Percentiles rank a stretch among this genome's conserved stretches.
Evolutionary conservation across 2,329 filamentous ascomycete genomes (phyloP).

Genomic region (Aspergillus ustus): DNA sequence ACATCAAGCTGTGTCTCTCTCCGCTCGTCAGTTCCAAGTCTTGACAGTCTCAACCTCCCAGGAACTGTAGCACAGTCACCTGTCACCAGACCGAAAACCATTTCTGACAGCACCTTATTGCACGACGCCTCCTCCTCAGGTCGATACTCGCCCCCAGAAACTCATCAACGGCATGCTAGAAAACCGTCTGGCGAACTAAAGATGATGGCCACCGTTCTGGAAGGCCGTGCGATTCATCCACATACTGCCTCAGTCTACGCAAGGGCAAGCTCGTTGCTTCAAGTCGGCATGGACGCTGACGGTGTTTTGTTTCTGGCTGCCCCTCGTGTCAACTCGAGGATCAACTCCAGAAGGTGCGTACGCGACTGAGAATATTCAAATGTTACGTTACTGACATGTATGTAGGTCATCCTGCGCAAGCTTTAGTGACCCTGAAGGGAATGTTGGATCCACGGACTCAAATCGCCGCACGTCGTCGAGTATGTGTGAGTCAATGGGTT

Average conservation of each 20-base stretch:
- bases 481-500: background rate
- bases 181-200: background rate
- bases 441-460: background rate
- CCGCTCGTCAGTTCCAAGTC: slow-evolving; percentile 9
- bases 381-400: background rate
- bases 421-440: background rate
- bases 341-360: background rate
- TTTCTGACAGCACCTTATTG: background rate
- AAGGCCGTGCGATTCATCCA: background rate
- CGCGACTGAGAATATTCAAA: background rate
- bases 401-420: background rate
- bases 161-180: background rate
- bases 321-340: background rate
- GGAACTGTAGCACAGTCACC: background rate
- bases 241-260: background rate
- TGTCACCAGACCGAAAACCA: background rate
- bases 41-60: slow-evolving; percentile 8
- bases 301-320: background rate
- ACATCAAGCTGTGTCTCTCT: background rate
- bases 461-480: background rate
- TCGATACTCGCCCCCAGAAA: background rate
- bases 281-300: background rate
- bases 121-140: background rate
- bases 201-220: background rate
- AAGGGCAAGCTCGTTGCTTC: background rate